phyloP scores from a whole-genome alignment of 1,284 basidiomycete species.

The Cryptococcus sp. region DNA sequence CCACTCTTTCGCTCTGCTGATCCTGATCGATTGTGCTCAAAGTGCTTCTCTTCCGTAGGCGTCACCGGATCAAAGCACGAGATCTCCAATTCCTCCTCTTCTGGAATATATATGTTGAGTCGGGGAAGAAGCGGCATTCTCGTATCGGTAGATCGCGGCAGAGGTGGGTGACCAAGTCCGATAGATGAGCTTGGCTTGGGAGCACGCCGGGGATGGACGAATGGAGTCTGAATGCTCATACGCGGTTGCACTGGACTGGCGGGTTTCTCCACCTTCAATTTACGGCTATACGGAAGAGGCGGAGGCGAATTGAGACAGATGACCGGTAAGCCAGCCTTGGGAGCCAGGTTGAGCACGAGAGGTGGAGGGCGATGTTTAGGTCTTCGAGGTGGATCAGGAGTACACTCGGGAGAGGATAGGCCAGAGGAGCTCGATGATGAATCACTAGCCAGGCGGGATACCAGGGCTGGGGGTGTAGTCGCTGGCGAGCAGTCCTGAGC shows the following conservation, averaged over 20 bases:
- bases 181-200: constrained; percentile 7
- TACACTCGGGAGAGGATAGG: not conserved
- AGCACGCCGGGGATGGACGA: constrained; percentile 21
- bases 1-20: constrained; percentile 8
- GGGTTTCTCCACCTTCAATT: not conserved
- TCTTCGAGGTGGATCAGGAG: not conserved
- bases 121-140: not conserved
- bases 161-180: not conserved
- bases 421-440: not conserved
- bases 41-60: constrained; percentile 9
- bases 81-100: constrained; percentile 3
- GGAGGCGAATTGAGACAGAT: not conserved
- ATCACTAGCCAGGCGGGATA: not conserved
- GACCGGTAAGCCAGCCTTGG: not conserved
- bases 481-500: not conserved
- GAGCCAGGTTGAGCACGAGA: constrained; percentile 1
- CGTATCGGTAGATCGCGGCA: constrained; percentile 2
- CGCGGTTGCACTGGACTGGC: not conserved
- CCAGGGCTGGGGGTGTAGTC: not conserved
- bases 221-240: constrained; percentile 14
- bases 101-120: not conserved
- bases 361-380: constrained; percentile 6
- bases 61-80: constrained; percentile 31
- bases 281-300: no score
- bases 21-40: not conserved